phyloP scores from a whole-genome alignment of 2,329 filamentous ascomycete species.

The Fusarium subglutinans region DNA sequence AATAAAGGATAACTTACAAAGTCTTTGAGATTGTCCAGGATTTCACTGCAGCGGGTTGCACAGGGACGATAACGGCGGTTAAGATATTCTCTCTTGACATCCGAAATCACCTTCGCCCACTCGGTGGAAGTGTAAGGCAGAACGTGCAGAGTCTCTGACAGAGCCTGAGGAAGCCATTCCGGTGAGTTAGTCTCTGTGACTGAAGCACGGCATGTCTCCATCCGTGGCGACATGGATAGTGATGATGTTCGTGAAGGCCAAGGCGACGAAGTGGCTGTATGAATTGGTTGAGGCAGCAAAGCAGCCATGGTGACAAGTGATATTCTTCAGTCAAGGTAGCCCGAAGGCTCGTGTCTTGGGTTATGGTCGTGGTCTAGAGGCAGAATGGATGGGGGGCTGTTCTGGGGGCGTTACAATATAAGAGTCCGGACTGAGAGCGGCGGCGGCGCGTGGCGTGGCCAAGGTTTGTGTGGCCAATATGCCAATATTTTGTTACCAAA shows the following conservation, averaged over 20 bases:
- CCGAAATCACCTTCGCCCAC: constrained; percentile 61
- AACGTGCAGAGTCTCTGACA: constrained; percentile 38
- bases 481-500: constrained; percentile 25
- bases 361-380: constrained; percentile 8
- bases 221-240: constrained; percentile 23
- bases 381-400: constrained; percentile 19
- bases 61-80: constrained; percentile 63
- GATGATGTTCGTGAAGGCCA: constrained; percentile 24
- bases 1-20: constrained; percentile 47
- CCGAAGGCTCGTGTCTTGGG: constrained; percentile 2
- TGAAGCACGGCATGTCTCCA: constrained; percentile 18
- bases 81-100: constrained; percentile 64
- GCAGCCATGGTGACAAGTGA: constrained; percentile 25
- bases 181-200: constrained; percentile 4
- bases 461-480: constrained; percentile 39
- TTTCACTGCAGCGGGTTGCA: constrained; percentile 61
- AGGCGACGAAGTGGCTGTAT: constrained; percentile 17
- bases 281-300: constrained; percentile 29
- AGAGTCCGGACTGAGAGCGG: constrained; percentile 35
- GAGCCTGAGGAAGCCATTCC: constrained; percentile 23
- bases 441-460: constrained; percentile 31
- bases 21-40: constrained; percentile 59
- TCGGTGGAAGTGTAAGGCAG: constrained; percentile 58
- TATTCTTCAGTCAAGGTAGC: not conserved
- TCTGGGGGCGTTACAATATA: constrained; percentile 36